Percentiles rank a stretch among this genome's conserved stretches.
phyloP scores from a whole-genome alignment of 495 filamentous ascomycete species.

The Trichoderma reesei region DNA sequence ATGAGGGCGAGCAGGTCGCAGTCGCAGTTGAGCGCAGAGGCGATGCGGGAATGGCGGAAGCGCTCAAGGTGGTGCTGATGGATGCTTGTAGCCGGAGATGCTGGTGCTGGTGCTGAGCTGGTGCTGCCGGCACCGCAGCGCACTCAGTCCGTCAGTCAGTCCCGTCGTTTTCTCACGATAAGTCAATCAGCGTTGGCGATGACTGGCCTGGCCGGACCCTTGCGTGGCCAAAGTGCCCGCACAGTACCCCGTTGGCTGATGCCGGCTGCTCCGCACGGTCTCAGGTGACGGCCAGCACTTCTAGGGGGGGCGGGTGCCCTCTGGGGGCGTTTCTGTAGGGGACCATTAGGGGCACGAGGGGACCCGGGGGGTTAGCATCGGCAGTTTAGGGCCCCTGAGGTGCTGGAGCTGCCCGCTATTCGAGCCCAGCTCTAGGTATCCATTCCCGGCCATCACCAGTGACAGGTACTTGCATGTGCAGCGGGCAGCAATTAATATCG shows the following conservation, averaged over 20 bases:
- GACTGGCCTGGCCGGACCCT: neutral
- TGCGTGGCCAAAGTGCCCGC: slow-evolving; percentile 1
- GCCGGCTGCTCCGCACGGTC: neutral
- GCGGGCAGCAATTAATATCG: neutral
- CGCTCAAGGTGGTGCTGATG: no score
- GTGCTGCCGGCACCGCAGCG: no score
- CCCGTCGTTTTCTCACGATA: no score
- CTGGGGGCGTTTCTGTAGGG: neutral
- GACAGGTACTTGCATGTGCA: neutral
- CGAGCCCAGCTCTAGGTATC: neutral
- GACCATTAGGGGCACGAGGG: neutral
- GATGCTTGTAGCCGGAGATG: no score
- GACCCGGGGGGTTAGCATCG: neutral
- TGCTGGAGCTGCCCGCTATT: neutral
- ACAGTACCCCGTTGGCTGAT: neutral
- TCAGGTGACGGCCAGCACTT: neutral
- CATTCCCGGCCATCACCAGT: neutral
- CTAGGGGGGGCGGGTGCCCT: neutral
- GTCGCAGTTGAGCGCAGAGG: no score
- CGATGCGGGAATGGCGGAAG: slow-evolving; percentile 1
- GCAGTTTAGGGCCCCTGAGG: neutral
- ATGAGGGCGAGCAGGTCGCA: no score
- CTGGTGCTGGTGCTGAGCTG: neutral
- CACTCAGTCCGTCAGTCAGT: no score
- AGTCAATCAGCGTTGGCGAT: neutral